Conservation (phyloP, 805 yeast genomes). For the Candida anglica region DNA sequence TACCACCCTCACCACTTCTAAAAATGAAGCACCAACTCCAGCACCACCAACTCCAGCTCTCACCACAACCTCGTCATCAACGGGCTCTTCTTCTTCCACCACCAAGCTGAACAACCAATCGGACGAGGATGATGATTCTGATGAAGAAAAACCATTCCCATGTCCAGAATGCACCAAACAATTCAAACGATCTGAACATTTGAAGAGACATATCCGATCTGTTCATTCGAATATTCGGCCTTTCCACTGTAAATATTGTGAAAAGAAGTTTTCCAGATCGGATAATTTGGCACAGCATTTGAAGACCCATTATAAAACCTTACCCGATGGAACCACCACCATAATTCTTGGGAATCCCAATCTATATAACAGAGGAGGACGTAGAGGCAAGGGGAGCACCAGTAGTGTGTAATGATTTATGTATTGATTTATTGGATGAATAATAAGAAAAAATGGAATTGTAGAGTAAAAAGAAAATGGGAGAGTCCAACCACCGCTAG, state of each 20-base stretch:
- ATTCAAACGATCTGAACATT: slow-evolving; percentile 41
- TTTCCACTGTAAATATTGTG: slow-evolving; percentile 42
- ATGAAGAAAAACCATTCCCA: slow-evolving; percentile 25
- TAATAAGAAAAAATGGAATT: no score
- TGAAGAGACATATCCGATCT: slow-evolving; percentile 39
- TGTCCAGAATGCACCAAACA: slow-evolving; percentile 40
- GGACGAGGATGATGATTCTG: slow-evolving; percentile 12
- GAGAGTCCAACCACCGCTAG: no score
- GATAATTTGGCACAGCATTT: slow-evolving; percentile 44
- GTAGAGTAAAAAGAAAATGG: no score
- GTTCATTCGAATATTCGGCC: slow-evolving; percentile 44
- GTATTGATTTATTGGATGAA: no score
- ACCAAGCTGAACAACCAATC: neutral
- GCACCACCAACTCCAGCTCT: neutral
- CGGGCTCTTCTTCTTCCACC: neutral
- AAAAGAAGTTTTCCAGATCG: slow-evolving; percentile 38
- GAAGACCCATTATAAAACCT: slow-evolving; percentile 36
- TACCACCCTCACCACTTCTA: neutral
- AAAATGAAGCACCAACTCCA: neutral
- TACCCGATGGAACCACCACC: slow-evolving; percentile 29
- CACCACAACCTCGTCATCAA: neutral
- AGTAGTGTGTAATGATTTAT: no score
- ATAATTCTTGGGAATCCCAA: slow-evolving; percentile 21
- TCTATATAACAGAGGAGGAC: slow-evolving; percentile 13
- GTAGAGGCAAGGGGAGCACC: slow-evolving; percentile 12